A percentile compares a stretch with the other conserved stretches of the same genome.
Evolutionary conservation across 176 grass and related monocot species (phyloP).

Genomic region (Carex pumila): DNA sequence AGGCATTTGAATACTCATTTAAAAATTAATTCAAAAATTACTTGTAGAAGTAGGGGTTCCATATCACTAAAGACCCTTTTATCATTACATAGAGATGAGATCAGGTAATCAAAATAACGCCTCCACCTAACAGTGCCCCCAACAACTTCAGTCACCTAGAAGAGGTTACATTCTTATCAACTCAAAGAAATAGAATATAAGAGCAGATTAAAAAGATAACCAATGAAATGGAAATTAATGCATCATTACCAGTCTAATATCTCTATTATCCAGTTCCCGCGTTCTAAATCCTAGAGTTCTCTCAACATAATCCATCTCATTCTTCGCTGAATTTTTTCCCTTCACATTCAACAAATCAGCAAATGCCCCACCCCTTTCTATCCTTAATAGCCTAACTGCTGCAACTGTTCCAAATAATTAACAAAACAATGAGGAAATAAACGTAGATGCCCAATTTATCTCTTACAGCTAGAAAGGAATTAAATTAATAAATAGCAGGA

Average conservation of each 20-base stretch:
- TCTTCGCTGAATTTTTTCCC: slow-evolving; percentile 38
- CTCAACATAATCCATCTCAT: slow-evolving; percentile 84
- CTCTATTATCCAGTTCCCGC: slow-evolving; percentile 63
- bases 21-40: slow-evolving; percentile 28
- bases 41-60: slow-evolving; percentile 84
- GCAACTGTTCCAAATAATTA: slow-evolving; percentile 36
- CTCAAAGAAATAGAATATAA: slow-evolving; percentile 3
- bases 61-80: slow-evolving; percentile 76
- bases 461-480: neutral
- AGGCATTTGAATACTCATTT: neutral
- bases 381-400: slow-evolving; percentile 78
- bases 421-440: neutral
- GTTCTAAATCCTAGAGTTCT: slow-evolving; percentile 76
- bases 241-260: slow-evolving; percentile 73
- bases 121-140: slow-evolving; percentile 84
- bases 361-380: slow-evolving; percentile 75
- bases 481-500: neutral
- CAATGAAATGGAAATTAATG: slow-evolving; percentile 4
- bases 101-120: slow-evolving; percentile 85
- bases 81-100: slow-evolving; percentile 75
- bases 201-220: neutral
- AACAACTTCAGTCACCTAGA: slow-evolving; percentile 77
- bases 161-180: neutral
- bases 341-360: slow-evolving; percentile 84
- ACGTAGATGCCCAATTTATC: neutral